Base-by-base conservation (phyloP, 2,329 filamentous ascomycete genomes). In the Claviceps sorghi region DNA sequence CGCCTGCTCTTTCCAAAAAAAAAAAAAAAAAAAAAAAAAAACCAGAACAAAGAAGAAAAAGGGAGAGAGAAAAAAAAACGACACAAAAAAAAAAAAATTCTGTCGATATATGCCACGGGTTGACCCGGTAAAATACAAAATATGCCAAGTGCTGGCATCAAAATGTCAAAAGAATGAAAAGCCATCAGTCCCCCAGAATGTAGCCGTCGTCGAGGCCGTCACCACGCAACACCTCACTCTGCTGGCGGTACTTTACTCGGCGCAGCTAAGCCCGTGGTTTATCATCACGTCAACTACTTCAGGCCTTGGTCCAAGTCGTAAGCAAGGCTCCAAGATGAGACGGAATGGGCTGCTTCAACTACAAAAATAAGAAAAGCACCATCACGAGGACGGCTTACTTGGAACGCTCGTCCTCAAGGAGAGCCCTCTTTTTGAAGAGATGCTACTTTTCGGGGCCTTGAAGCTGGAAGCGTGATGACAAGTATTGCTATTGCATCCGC, bases 401-500 rank as follows among this genome's bases (percentile, higher is more conserved):
- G 17, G 17, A 38, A 15, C 17, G 36, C 15, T n/a, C 22, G 13
- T 44, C 42, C 11, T 9, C 13, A 32, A 10, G 17, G 9, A 30
- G 8, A 9, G 15, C 15, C 36, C 11, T 34, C 32, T 17, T 10
- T 22, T 43, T 21, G 41, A 15, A 22, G 41, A 15, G 5, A 22
- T 9, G 19, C 2, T 6, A 21, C 19, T 43, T 13, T 19, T n/a
- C n/a, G 21, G 4, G 11, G 26, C 5, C 26, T 8, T 29, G 22
- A 26, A 26, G 42, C 13, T 26, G 22, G 6, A 15, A 15, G 21
- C 19, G 19, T 13, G 22, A 17, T 44, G n/a, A 26, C 5, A 3
- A 26, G 26, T 26, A 26, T 26, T 22, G 10, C 45, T 50, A 79
- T 58, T 76, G 71, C 58, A 82, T 66, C 52, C 80, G 72, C 65